Evolutionary conservation across 768 basidiomycete species (phyloP).

Genomic region (Amanita muscaria): DNA sequence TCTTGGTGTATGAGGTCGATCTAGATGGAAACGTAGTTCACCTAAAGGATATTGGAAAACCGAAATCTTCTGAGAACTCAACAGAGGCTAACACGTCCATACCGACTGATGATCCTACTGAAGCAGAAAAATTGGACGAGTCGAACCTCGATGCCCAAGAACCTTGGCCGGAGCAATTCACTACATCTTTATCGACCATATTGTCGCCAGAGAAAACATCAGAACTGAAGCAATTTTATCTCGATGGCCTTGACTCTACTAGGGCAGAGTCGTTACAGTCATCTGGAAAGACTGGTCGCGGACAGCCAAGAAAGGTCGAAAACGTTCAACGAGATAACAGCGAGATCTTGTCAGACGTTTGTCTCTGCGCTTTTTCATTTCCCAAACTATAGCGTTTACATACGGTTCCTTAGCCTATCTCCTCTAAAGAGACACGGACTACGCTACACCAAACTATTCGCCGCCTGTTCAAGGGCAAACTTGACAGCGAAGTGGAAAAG

Average conservation of each 20-base stretch:
- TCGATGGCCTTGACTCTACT: constrained; percentile 75
- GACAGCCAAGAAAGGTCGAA: constrained; percentile 24
- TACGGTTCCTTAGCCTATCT: constrained; percentile 54
- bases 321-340: constrained; percentile 55
- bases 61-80: constrained; percentile 22
- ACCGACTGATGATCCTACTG: constrained; percentile 7
- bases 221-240: constrained; percentile 61
- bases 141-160: constrained; percentile 17
- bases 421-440: constrained; percentile 72
- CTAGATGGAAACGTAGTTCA: constrained; percentile 73
- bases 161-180: constrained; percentile 63
- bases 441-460: constrained; percentile 76
- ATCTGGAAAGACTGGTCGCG: constrained; percentile 35
- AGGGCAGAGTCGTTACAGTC: constrained; percentile 49
- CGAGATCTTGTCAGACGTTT: constrained; percentile 75
- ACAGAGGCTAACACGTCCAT: constrained; percentile 17
- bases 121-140: neutral
- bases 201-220: constrained; percentile 52
- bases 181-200: constrained; percentile 47
- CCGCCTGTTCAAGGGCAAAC: constrained; percentile 70
- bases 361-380: constrained; percentile 25
- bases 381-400: constrained; percentile 11
- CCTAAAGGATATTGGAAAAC: constrained; percentile 70
- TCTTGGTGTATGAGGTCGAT: constrained; percentile 88
- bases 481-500: constrained; percentile 75